Evolutionary conservation across 1,139 yeast genomes (phyloP).

Genomic region (Tardiomyces depauwii): DNA sequence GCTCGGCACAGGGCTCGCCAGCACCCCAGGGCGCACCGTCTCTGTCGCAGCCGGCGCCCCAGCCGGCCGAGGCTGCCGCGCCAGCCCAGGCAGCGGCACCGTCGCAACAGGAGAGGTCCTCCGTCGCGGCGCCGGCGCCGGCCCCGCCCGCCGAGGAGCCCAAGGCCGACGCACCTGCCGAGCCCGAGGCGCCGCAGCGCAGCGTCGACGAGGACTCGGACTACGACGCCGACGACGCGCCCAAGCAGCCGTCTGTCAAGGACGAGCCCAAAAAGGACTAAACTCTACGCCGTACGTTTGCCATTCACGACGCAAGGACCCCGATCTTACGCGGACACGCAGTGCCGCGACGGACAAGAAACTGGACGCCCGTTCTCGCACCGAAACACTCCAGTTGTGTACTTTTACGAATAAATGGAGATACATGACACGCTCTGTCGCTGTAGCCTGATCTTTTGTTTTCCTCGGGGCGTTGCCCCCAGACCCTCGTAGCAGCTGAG

Average conservation of each 20-base stretch:
- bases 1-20: no score
- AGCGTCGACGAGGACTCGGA: conserved; percentile 75
- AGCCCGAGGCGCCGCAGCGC: conserved; percentile 56
- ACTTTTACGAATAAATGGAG: neutral
- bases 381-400: neutral
- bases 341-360: neutral
- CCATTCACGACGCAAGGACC: no score
- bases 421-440: neutral
- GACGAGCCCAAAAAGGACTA: conserved; percentile 1
- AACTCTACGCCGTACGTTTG: no score
- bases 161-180: neutral
- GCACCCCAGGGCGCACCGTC: no score
- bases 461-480: no score
- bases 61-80: no score
- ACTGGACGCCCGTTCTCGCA: neutral
- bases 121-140: neutral
- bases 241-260: conserved; percentile 3
- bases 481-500: no score
- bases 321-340: no score
- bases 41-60: no score
- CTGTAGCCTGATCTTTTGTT: no score
- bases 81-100: no score
- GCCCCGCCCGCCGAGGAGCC: neutral
- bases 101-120: no score
- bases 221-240: conserved; percentile 58